A percentile compares a stretch with the other conserved stretches of the same genome.
Evolutionary conservation across 164 flowering plant species (phyloP).

Genomic region (Liriodendron chinense): DNA sequence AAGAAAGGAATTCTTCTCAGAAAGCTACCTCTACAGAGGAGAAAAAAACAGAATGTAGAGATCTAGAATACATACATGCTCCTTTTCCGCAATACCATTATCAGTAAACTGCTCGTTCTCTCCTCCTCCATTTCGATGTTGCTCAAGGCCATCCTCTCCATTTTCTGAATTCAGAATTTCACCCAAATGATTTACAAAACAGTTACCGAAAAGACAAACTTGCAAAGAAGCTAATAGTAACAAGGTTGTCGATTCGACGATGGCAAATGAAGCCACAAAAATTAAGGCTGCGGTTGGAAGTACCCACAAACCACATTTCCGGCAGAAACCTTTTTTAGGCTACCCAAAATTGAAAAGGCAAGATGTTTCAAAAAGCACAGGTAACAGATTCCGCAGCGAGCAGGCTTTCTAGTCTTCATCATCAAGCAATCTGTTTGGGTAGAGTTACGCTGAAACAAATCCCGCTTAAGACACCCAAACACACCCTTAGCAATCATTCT

Average conservation of each 20-base stretch:
- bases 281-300: not conserved
- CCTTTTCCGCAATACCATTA: constrained; percentile 28
- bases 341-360: not conserved
- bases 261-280: not conserved
- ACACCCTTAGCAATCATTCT: too few species aligned
- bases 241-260: not conserved
- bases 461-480: not conserved
- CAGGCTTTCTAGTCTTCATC: too few species aligned
- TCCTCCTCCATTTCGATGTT: constrained; percentile 28
- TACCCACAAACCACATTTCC: not conserved
- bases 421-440: not conserved
- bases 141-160: constrained; percentile 35
- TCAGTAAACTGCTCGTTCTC: constrained; percentile 29
- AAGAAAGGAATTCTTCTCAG: not conserved
- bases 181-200: not conserved
- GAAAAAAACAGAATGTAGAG: not conserved
- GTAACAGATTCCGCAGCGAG: not conserved
- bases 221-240: not conserved
- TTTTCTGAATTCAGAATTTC: constrained; percentile 36
- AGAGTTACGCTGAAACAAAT: not conserved
- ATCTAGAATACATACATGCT: constrained; percentile 41
- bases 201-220: not conserved
- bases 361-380: not conserved
- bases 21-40: not conserved
- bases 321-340: not conserved